These are phyloP conservation scores for Fusarium lateritium DNA, from an alignment of 2,329 filamentous ascomycete genomes.

Conservation along the genomic window DNA sequence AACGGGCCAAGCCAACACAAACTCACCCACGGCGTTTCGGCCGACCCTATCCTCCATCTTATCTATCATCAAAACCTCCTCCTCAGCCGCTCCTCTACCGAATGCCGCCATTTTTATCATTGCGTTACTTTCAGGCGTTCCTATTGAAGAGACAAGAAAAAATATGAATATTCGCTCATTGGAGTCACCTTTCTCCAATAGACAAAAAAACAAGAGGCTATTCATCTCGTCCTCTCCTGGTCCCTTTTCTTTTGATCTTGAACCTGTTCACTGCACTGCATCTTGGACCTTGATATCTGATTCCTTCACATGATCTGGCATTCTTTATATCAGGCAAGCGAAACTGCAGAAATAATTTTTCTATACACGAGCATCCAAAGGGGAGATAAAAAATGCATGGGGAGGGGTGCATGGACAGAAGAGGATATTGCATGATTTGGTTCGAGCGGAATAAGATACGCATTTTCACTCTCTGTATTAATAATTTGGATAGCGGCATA, in stretches of 20 bases:
- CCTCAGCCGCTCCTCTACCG: conserved; percentile 4
- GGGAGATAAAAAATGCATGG: conserved; percentile 18
- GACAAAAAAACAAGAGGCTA: conserved; percentile 1
- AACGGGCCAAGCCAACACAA: neutral
- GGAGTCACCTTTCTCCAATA: conserved; percentile 7
- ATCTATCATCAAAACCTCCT: conserved; percentile 15
- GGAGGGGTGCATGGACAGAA: neutral
- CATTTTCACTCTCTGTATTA: conserved; percentile 36
- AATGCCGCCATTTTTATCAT: conserved; percentile 11
- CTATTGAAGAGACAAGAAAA: conserved; percentile 16
- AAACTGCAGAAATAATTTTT: conserved; percentile 9
- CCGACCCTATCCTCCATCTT: neutral
- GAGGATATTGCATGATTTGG: conserved; percentile 24
- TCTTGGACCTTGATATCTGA: conserved; percentile 4
- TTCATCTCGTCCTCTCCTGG: conserved; percentile 1
- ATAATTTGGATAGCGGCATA: conserved; percentile 37
- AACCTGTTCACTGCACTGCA: conserved; percentile 1
- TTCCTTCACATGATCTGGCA: neutral
- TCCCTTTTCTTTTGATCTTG: conserved; percentile 9
- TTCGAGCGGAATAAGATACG: conserved; percentile 23
- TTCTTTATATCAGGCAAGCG: conserved; percentile 26
- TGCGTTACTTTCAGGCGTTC: conserved; percentile 26
- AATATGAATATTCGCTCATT: conserved; percentile 22
- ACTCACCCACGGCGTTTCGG: conserved; percentile 19
- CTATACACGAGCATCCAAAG: conserved; percentile 25